These are phyloP conservation scores for Omphalea diandra DNA, from an alignment of 441 rosid species.

Conservation along the genomic window DNA sequence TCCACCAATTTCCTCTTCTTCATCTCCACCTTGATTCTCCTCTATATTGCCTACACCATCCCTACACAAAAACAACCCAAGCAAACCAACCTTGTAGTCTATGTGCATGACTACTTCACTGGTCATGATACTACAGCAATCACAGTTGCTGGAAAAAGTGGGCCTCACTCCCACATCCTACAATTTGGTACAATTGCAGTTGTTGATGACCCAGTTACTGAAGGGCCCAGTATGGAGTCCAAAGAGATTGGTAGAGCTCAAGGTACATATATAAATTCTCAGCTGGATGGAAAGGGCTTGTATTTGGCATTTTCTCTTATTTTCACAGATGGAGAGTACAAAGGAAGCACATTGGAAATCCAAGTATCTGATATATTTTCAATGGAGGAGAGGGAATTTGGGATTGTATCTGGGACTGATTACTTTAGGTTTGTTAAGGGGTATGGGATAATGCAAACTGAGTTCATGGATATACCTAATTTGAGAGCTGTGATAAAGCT, in stretches of 20 bases:
- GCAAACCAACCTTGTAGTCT: constrained; percentile 37
- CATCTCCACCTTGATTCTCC: constrained; percentile 21
- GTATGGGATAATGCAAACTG: constrained; percentile 38
- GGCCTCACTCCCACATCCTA: constrained; percentile 30
- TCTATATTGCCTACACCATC: constrained; percentile 33
- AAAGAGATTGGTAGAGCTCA: constrained; percentile 44
- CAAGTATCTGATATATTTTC: constrained; percentile 44
- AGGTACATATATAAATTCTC: constrained; percentile 42
- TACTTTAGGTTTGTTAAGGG: constrained; percentile 42
- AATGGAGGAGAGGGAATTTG: constrained; percentile 39
- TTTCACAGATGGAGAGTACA: constrained; percentile 37
- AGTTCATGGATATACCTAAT: constrained; percentile 35
- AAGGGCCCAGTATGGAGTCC: constrained; percentile 39
- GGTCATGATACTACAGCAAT: constrained; percentile 34
- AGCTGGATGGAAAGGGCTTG: constrained; percentile 44
- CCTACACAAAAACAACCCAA: constrained; percentile 19
- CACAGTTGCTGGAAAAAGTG: constrained; percentile 42
- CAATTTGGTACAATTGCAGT: constrained; percentile 40
- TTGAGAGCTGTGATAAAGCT: constrained; percentile 41
- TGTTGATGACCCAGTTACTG: constrained; percentile 41
- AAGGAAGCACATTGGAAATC: constrained; percentile 43
- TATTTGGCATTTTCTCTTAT: constrained; percentile 37
- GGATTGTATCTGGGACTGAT: constrained; percentile 45
- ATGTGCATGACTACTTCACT: constrained; percentile 40
- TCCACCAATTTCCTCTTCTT: constrained; percentile 32